Conservation (phyloP, 495 filamentous ascomycete genomes). For the Saxophila tyrrhenica region DNA sequence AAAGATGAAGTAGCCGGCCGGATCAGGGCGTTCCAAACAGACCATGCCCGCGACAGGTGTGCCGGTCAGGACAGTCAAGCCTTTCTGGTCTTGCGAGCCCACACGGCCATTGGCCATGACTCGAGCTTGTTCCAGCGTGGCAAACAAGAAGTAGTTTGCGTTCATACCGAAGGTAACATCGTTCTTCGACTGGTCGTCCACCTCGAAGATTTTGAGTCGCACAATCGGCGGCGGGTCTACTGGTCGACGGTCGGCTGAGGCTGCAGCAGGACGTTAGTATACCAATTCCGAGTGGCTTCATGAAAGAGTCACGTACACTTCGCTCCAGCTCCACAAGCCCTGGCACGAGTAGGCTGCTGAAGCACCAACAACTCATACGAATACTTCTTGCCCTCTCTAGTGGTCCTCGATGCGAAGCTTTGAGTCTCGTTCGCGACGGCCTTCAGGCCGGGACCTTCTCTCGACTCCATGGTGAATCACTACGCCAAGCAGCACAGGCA, state of each 20-base stretch:
- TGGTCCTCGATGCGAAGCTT: conserved; percentile 50
- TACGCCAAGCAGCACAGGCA: no score
- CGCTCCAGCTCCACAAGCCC: conserved; percentile 89
- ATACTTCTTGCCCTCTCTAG: conserved; percentile 67
- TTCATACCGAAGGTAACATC: conserved; percentile 89
- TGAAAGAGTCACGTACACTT: conserved; percentile 56
- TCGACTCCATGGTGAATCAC: no score
- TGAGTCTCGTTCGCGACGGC: conserved; percentile 48
- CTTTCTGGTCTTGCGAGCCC: conserved; percentile 48
- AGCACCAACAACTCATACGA: conserved; percentile 78
- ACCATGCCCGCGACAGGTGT: conserved; percentile 95
- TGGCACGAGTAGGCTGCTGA: conserved; percentile 89
- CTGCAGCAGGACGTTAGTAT: conserved; percentile 33
- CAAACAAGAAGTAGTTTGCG: conserved; percentile 96
- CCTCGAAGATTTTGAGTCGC: conserved; percentile 80
- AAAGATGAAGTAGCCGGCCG: conserved; percentile 96
- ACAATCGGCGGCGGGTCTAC: conserved; percentile 96
- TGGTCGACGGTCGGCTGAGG: conserved; percentile 88
- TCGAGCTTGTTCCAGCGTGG: conserved; percentile 79
- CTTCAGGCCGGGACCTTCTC: conserved; percentile 23
- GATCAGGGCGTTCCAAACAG: conserved; percentile 81
- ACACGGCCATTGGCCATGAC: conserved; percentile 74
- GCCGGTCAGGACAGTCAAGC: conserved; percentile 80
- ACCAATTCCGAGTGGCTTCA: not conserved
- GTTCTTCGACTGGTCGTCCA: conserved; percentile 43